Evolutionary conservation across 495 filamentous ascomycete species (phyloP).

Genomic region (Talaromyces adpressus): DNA sequence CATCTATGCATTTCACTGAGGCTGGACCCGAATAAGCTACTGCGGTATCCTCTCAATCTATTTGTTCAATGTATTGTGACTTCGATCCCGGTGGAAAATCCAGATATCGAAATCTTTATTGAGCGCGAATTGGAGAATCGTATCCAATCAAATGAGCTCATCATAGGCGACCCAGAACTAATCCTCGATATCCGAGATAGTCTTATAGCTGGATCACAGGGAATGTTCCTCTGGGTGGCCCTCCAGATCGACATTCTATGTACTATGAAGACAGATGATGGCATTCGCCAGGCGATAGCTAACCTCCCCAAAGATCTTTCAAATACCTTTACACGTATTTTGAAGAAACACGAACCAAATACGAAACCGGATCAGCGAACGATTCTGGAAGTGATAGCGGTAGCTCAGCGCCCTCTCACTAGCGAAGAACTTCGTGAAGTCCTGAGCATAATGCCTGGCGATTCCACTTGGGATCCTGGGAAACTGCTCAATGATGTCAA

Average conservation of each 20-base stretch:
- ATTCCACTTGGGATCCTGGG: conserved; percentile 25
- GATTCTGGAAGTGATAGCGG: conserved; percentile 25
- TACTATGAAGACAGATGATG: conserved; percentile 29
- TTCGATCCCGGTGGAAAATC: conserved; percentile 27
- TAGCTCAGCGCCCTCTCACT: conserved; percentile 27
- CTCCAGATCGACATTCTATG: conserved; percentile 37
- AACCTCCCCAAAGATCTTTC: conserved; percentile 35
- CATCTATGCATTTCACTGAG: conserved; percentile 26
- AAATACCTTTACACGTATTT: conserved; percentile 32
- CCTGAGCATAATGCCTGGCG: conserved; percentile 28
- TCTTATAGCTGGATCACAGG: conserved; percentile 11
- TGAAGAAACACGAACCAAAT: conserved; percentile 19
- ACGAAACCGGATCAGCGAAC: conserved; percentile 16
- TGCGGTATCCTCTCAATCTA: background rate
- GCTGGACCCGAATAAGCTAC: conserved; percentile 12
- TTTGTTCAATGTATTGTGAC: background rate
- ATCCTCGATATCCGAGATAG: conserved; percentile 20
- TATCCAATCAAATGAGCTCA: conserved; percentile 23
- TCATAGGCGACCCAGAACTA: conserved; percentile 24
- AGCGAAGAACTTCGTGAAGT: conserved; percentile 37
- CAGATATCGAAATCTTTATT: conserved; percentile 34
- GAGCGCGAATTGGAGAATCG: conserved; percentile 22
- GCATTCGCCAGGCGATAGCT: conserved; percentile 27
- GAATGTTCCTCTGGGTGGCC: conserved; percentile 43
- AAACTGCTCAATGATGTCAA: conserved; percentile 28